Evolutionary conservation across 108 stramenopile genomes (phyloP).

Genomic region (Conticribra guillardii): DNA sequence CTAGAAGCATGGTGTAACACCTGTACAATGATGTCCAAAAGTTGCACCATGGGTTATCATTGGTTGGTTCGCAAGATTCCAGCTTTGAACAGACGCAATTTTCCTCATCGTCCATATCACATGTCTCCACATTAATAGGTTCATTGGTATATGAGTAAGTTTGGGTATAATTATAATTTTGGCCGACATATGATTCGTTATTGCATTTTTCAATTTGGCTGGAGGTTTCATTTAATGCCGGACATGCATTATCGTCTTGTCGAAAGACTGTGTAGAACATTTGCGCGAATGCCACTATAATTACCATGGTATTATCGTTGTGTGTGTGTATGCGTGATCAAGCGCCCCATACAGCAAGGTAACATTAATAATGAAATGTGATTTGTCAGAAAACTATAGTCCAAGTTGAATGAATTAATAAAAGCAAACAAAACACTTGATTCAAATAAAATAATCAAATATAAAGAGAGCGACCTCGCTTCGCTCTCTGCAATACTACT

Average conservation of each 20-base stretch:
- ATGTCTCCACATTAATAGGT: slow-evolving; percentile 4
- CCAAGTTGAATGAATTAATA: too few species aligned
- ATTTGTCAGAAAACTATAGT: too few species aligned
- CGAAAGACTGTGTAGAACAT: slow-evolving; percentile 76
- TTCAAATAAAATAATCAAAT: too few species aligned
- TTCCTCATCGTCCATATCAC: slow-evolving; percentile 2
- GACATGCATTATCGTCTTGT: slow-evolving; percentile 49
- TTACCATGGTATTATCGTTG: too few species aligned
- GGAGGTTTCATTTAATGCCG: too few species aligned
- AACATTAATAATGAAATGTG: too few species aligned
- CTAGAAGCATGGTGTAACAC: slow-evolving; percentile 52
- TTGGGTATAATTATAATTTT: neutral
- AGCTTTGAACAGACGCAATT: neutral
- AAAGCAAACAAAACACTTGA: too few species aligned
- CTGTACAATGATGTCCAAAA: slow-evolving; percentile 58
- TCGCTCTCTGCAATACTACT: too few species aligned
- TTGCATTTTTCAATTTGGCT: too few species aligned
- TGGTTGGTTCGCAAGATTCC: slow-evolving; percentile 35
- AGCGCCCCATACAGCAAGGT: too few species aligned
- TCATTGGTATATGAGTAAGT: neutral
- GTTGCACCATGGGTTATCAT: slow-evolving; percentile 63
- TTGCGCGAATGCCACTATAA: slow-evolving; percentile 81
- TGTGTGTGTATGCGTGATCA: too few species aligned
- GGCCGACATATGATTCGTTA: slow-evolving; percentile 1
- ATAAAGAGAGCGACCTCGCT: too few species aligned